A percentile compares a stretch with the other conserved stretches of the same genome.
Evolutionary conservation across 352 stramenopile species (phyloP).

Genomic region (Phytophthora hybrid): DNA sequence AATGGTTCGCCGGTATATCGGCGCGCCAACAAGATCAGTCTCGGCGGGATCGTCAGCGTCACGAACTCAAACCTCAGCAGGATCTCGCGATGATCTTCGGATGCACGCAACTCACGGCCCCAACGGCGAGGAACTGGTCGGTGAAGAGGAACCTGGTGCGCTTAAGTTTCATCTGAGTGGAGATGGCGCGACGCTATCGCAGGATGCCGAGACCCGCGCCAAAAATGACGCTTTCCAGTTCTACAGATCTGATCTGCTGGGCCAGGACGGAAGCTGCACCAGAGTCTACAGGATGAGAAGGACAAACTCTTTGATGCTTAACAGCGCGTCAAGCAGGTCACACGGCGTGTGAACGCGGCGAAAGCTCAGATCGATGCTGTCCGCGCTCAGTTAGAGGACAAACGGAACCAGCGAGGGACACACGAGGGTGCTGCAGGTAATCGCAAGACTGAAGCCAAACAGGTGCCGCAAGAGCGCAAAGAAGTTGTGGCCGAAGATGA

Average conservation of each 20-base stretch:
- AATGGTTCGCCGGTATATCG: constrained; percentile 78
- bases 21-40: constrained; percentile 58
- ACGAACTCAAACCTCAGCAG: constrained; percentile 58
- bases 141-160: constrained; percentile 64
- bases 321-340: constrained; percentile 77
- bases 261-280: constrained; percentile 64
- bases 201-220: constrained; percentile 28
- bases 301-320: constrained; percentile 77
- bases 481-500: constrained; percentile 94
- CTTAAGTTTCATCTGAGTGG: constrained; percentile 55
- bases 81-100: constrained; percentile 54
- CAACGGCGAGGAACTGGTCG: constrained; percentile 53
- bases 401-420: constrained; percentile 48
- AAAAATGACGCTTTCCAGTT: constrained; percentile 83
- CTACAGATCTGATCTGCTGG: constrained; percentile 66
- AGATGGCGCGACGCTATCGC: constrained; percentile 18
- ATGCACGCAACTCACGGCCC: constrained; percentile 22
- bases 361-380: constrained; percentile 84
- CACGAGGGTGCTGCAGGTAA: background rate
- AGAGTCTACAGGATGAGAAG: constrained; percentile 76
- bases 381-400: constrained; percentile 69
- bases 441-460: constrained; percentile 11
- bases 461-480: constrained; percentile 48
- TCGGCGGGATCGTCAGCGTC: constrained; percentile 67
- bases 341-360: constrained; percentile 73